A percentile compares a stretch with the other conserved stretches of the same genome.
phyloP scores from a whole-genome alignment of 129 eudicot genomes.

The Tagetes patula region DNA sequence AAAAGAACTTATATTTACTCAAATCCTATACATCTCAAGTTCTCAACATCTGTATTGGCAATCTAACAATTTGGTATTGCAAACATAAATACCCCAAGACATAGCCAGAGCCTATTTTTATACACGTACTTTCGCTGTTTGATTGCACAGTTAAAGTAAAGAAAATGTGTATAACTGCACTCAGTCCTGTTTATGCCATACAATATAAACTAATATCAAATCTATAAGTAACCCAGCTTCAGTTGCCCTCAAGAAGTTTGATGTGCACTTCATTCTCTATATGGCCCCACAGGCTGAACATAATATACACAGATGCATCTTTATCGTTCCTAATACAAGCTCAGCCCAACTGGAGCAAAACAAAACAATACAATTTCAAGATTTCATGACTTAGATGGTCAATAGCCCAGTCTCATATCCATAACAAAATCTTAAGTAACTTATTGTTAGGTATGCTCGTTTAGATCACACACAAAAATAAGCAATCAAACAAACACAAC shows the following conservation, averaged over 20 bases:
- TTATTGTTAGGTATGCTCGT: background rate
- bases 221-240: constrained; percentile 12
- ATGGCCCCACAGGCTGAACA: background rate
- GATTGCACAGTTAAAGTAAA: constrained; percentile 3
- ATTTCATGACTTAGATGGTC: constrained; percentile 15
- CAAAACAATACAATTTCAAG: background rate
- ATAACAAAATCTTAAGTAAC: background rate
- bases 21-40: background rate
- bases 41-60: background rate
- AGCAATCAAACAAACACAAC: too few species aligned
- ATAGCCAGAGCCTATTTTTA: constrained; percentile 6
- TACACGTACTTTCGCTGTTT: constrained; percentile 5
- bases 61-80: background rate
- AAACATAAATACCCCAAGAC: background rate
- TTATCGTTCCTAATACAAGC: constrained; percentile 6
- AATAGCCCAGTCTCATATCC: background rate
- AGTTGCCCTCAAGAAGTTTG: constrained; percentile 13
- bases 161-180: background rate
- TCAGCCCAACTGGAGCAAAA: constrained; percentile 6
- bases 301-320: constrained; percentile 6
- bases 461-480: too few species aligned
- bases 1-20: background rate
- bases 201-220: constrained; percentile 8
- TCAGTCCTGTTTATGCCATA: constrained; percentile 12
- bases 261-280: background rate